Evolutionary conservation across 257 asterid genomes (phyloP).

Genomic region (Nicotiana otophora): DNA sequence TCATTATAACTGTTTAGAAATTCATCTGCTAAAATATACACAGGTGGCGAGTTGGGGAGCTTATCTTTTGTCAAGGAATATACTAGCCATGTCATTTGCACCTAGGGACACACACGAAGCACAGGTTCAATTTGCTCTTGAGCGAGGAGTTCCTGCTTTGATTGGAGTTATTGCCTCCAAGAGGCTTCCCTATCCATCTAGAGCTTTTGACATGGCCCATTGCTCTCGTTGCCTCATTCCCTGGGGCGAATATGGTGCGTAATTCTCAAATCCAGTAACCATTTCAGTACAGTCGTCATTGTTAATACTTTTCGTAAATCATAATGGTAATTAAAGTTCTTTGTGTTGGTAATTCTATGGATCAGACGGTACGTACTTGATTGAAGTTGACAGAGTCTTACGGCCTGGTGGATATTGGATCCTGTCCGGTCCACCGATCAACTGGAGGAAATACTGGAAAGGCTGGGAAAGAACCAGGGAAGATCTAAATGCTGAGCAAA

Average conservation of each 20-base stretch:
- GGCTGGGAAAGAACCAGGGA: slow-evolving; percentile 72
- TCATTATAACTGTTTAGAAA: too few species aligned
- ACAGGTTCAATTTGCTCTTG: slow-evolving; percentile 83
- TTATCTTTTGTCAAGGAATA: slow-evolving; percentile 64
- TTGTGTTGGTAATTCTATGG: not conserved
- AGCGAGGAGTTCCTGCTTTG: slow-evolving; percentile 87
- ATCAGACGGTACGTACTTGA: slow-evolving; percentile 67
- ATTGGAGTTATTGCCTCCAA: slow-evolving; percentile 85
- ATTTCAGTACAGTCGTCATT: not conserved
- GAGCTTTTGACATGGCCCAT: slow-evolving; percentile 91
- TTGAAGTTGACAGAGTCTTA: slow-evolving; percentile 71
- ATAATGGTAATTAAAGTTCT: not conserved
- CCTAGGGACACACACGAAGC: slow-evolving; percentile 90
- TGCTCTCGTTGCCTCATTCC: slow-evolving; percentile 96
- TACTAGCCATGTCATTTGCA: slow-evolving; percentile 78
- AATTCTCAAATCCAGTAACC: not conserved
- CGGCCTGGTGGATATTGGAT: slow-evolving; percentile 95
- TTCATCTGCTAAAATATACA: not conserved
- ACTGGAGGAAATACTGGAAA: slow-evolving; percentile 74
- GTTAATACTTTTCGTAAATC: not conserved
- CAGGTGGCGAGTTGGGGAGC: slow-evolving; percentile 98
- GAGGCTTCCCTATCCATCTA: slow-evolving; percentile 84
- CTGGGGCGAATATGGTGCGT: slow-evolving; percentile 74
- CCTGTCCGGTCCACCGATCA: slow-evolving; percentile 87
- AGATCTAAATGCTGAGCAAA: slow-evolving; percentile 75